Evolutionary conservation across 352 stramenopile genomes (phyloP).

Genomic region (Globisporangium parvum): DNA sequence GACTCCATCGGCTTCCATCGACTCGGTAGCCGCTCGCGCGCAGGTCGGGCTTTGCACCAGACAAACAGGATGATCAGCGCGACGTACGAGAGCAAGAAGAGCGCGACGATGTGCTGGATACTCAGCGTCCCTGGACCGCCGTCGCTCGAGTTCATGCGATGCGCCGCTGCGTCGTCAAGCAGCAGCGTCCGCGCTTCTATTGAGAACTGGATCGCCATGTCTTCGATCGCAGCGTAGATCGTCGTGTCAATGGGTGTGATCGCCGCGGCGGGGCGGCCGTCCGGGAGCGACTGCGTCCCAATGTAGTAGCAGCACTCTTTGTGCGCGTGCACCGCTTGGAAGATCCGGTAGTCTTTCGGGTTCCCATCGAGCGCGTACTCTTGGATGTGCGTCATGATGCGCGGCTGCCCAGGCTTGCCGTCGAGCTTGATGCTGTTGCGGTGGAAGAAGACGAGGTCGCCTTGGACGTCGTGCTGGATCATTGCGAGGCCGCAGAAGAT

Average conservation of each 20-base stretch:
- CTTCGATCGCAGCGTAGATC: slow-evolving; percentile 69
- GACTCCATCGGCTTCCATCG: slow-evolving; percentile 72
- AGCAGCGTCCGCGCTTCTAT: slow-evolving; percentile 59
- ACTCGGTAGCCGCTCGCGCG: slow-evolving; percentile 69
- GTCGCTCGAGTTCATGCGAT: slow-evolving; percentile 20
- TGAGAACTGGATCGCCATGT: slow-evolving; percentile 76
- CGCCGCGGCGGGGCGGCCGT: slow-evolving; percentile 63
- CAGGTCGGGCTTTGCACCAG: slow-evolving; percentile 67
- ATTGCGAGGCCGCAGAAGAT: slow-evolving; percentile 82
- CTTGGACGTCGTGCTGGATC: slow-evolving; percentile 83
- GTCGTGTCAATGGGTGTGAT: slow-evolving; percentile 65
- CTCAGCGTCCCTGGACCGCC: slow-evolving; percentile 25
- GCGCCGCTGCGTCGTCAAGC: slow-evolving; percentile 26
- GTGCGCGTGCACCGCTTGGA: slow-evolving; percentile 72
- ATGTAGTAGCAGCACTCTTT: slow-evolving; percentile 88
- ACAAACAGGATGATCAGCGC: slow-evolving; percentile 65
- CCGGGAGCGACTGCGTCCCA: slow-evolving; percentile 49
- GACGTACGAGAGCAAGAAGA: slow-evolving; percentile 64
- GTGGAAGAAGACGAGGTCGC: slow-evolving; percentile 83
- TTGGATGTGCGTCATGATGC: slow-evolving; percentile 80
- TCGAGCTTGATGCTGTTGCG: slow-evolving; percentile 84
- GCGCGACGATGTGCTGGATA: slow-evolving; percentile 58
- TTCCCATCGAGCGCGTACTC: slow-evolving; percentile 68
- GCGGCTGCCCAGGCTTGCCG: slow-evolving; percentile 54
- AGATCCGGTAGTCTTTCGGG: slow-evolving; percentile 73